Evolutionary conservation across 2,329 filamentous ascomycete genomes (phyloP).

Genomic region (Venturia pyrina): DNA sequence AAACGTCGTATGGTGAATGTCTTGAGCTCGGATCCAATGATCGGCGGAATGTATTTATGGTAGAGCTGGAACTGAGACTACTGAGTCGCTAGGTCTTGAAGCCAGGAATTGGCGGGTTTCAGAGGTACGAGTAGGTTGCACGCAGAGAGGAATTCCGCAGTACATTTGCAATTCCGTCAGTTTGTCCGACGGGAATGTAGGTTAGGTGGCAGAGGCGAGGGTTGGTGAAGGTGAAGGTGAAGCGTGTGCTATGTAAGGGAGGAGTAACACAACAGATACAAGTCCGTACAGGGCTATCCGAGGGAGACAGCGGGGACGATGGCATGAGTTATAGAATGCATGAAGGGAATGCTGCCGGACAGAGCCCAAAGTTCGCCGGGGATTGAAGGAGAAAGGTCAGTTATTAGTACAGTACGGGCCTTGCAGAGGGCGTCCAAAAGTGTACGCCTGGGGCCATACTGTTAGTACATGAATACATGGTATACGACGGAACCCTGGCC

Average conservation of each 20-base stretch:
- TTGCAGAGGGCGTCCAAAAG: background rate
- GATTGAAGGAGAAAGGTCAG: background rate
- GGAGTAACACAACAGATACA: background rate
- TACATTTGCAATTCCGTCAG: background rate
- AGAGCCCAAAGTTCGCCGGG: background rate
- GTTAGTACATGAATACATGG: too few species aligned
- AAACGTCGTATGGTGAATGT: background rate
- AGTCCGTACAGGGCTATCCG: too few species aligned
- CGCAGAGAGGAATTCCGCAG: background rate
- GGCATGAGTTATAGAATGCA: background rate
- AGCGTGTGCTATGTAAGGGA: too few species aligned
- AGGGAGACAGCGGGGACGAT: background rate
- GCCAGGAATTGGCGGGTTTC: conserved; percentile 1
- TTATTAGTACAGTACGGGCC: background rate
- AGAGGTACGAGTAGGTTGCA: conserved; percentile 1
- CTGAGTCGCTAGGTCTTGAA: conserved; percentile 1
- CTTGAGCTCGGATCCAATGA: background rate
- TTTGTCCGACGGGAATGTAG: background rate
- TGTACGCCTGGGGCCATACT: background rate
- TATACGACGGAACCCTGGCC: background rate
- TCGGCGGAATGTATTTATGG: background rate
- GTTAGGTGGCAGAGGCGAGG: background rate
- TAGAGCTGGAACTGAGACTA: background rate
- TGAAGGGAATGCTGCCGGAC: background rate
- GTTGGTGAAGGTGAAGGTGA: background rate